Evolutionary conservation across 2,329 filamentous ascomycete species (phyloP).

Genomic region (Fusarium sp.): DNA sequence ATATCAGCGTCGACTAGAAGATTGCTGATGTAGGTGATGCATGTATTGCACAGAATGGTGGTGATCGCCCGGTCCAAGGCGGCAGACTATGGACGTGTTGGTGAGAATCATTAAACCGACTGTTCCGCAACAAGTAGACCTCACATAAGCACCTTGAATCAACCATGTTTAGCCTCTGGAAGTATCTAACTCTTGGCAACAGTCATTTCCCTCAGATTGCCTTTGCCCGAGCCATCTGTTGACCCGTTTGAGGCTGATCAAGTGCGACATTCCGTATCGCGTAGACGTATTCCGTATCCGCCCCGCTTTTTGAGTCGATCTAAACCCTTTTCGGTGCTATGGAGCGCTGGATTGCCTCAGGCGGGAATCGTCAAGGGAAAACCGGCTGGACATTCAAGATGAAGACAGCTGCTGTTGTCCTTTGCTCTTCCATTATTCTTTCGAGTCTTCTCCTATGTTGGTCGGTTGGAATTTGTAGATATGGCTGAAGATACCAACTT

Average conservation of each 20-base stretch:
- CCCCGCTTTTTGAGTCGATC: not conserved
- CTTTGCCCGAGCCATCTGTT: not conserved
- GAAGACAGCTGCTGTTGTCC: not conserved
- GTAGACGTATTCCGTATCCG: conserved; percentile 17
- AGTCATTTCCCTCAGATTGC: not conserved
- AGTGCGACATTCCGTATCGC: not conserved
- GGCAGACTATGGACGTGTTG: no score
- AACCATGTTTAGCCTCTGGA: no score
- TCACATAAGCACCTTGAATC: no score
- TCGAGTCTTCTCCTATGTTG: not conserved
- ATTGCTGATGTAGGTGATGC: no score
- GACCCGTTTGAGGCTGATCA: not conserved
- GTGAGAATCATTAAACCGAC: no score
- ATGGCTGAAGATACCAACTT: conserved; percentile 38
- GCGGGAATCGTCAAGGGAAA: not conserved
- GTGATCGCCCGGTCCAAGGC: no score
- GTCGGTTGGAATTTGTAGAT: not conserved
- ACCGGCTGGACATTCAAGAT: not conserved
- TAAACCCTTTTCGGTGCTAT: conserved; percentile 8
- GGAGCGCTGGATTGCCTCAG: conserved; percentile 16
- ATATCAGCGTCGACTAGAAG: no score
- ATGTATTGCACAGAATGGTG: no score
- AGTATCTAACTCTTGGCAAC: not conserved
- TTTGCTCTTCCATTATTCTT: not conserved
- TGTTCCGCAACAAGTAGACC: no score